Base-by-base conservation (phyloP, 1,139 yeast species). In the Pichia sp. region DNA sequence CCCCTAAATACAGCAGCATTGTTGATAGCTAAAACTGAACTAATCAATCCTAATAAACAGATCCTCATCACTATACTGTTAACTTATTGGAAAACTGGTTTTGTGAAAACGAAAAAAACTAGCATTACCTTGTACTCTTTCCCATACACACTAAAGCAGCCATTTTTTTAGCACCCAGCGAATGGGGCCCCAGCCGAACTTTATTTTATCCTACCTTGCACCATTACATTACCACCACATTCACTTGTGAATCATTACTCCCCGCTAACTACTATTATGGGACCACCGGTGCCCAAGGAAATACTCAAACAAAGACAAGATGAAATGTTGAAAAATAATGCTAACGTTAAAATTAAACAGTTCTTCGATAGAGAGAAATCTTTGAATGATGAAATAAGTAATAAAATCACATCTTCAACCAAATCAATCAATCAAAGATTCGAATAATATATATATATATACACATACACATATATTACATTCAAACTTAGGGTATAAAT, bases 1-100 rank as follows among this genome's bases (percentile, higher is more conserved):
- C 21, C 44, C 31, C 47, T 54, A 45, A 35, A 59, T 31, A 59
- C 59, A 11, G 61, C 59, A 18, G 50, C 55, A 26, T 52, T 47
- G 38, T 51, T 53, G 36, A 41, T 36, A 6, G 56, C 52, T 9
- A 40, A 28, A 9, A 31, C 42, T 8, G 46, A 35, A 5, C 36
- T 18, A 5, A 37, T 34, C 12, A 48, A 31, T 15, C 40, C 31
- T 15, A 42, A 25, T 4, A 15, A 8, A 26, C 18, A 17, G 22
- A 26, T 30, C 23, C 20, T 22, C 24, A 26, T 26, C 11, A 18
- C 14, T 14, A 11, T 14, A 26, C 19, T 3, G 11, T 4, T 26
- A 7, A 26, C 11, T 26, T 14, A 11, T 8, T 14, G 17, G 30
- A 26, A 26, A 26, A n/a, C n/a, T n/a, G n/a, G n/a, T n/a, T n/a